These are phyloP conservation scores for Penicillium pulvis DNA, from an alignment of 495 filamentous ascomycete species.

Conservation along the genomic window DNA sequence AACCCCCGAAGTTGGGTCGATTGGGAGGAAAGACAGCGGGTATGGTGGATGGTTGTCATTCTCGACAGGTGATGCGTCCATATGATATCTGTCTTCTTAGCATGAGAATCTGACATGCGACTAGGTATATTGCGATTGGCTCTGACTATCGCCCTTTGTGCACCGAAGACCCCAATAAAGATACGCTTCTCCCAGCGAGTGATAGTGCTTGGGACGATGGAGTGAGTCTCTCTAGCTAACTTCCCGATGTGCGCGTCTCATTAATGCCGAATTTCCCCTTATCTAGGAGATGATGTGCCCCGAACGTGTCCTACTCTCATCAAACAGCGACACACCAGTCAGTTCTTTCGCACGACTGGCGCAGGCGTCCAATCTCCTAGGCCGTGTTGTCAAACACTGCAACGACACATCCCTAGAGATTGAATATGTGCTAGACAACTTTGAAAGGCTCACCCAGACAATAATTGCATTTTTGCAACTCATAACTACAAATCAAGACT, in stretches of 20 bases:
- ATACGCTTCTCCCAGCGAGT: conserved; percentile 1
- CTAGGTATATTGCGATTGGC: conserved; percentile 2
- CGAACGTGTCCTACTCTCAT: background rate
- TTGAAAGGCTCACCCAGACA: conserved; percentile 2
- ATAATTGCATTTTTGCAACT: background rate
- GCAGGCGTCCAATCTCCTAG: conserved; percentile 1
- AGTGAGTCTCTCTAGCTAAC: background rate
- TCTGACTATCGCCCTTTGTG: background rate
- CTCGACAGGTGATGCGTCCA: background rate
- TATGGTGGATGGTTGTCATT: conserved; percentile 6
- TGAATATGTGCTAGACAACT: background rate
- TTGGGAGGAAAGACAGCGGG: conserved; percentile 6
- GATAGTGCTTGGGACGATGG: conserved; percentile 1
- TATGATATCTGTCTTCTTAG: background rate
- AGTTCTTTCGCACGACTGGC: conserved; percentile 2
- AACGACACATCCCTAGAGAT: background rate
- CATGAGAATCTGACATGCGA: background rate
- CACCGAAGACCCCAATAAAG: conserved; percentile 4
- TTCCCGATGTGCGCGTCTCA: background rate
- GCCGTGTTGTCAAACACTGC: conserved; percentile 1
- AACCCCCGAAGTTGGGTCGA: background rate
- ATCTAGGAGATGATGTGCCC: conserved; percentile 1
- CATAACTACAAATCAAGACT: background rate
- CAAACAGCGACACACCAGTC: background rate
- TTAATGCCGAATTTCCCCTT: background rate